Percentiles rank a stretch among this genome's conserved stretches.
Evolutionary conservation across 208 protist genomes (phyloP).

Genomic region (Leishmania arabica): DNA sequence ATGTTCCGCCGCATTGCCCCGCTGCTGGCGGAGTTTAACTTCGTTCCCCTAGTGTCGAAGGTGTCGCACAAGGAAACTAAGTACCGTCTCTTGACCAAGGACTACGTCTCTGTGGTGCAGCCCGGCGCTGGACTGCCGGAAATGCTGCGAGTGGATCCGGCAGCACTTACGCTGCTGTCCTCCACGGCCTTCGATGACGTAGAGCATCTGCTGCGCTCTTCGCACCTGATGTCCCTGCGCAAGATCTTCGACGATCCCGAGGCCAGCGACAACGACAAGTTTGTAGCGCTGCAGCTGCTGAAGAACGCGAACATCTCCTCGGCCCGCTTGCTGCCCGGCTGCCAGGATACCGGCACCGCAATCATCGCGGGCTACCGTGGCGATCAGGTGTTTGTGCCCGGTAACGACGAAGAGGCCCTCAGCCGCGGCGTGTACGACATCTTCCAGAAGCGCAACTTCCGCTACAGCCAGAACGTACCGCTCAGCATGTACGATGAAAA

Average conservation of each 20-base stretch:
- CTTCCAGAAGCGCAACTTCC: conserved; percentile 95
- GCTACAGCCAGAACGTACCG: conserved; percentile 96
- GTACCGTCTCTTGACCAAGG: conserved; percentile 86
- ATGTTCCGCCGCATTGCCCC: conserved; percentile 62
- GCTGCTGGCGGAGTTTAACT: conserved; percentile 64
- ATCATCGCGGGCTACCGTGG: conserved; percentile 97
- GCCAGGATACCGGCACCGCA: conserved; percentile 97
- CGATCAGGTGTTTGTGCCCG: conserved; percentile 94
- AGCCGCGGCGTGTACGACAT: conserved; percentile 95
- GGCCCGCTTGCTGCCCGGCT: conserved; percentile 88
- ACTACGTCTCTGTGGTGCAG: conserved; percentile 79
- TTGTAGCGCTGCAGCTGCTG: conserved; percentile 96
- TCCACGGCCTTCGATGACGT: conserved; percentile 93
- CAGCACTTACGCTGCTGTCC: conserved; percentile 88
- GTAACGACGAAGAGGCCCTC: conserved; percentile 93
- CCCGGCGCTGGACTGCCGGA: conserved; percentile 58
- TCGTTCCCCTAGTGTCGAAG: conserved; percentile 77
- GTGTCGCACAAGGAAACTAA: conserved; percentile 64
- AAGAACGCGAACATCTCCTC: conserved; percentile 97
- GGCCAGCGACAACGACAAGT: conserved; percentile 96
- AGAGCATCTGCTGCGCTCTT: conserved; percentile 94
- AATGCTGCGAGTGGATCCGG: conserved; percentile 89
- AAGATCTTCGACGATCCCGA: conserved; percentile 97
- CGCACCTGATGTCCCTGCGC: conserved; percentile 91
- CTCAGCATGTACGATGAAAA: conserved; percentile 96